phyloP scores from a whole-genome alignment of 345 rosid genomes.

The Gossypium arboreum region DNA sequence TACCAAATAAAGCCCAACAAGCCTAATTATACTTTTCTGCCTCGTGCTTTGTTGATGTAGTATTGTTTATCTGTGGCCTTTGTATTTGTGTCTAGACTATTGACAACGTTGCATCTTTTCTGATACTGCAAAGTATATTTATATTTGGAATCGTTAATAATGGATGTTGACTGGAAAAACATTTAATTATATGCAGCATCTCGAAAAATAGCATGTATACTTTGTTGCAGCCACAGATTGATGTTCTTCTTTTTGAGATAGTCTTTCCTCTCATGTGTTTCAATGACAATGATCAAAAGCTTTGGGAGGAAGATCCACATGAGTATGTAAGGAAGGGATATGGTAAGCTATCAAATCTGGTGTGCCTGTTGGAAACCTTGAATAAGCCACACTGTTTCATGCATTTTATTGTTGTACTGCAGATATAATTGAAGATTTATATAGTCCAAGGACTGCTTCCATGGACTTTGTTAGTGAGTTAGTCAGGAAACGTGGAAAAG shows the following conservation, averaged over 20 bases:
- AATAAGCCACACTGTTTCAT: conserved; percentile 16
- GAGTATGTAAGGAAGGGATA: conserved; percentile 99
- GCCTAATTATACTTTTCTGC: background rate
- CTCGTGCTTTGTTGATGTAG: background rate
- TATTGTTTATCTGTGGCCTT: background rate
- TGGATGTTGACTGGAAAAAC: background rate
- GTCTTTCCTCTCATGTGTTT: conserved; percentile 99
- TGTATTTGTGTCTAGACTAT: background rate
- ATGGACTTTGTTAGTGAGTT: conserved; percentile 98
- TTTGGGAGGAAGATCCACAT: conserved; percentile 99
- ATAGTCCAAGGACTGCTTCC: conserved; percentile 94
- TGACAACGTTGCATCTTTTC: background rate
- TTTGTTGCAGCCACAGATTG: conserved; percentile 79
- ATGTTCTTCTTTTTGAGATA: conserved; percentile 91
- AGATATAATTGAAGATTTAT: conserved; percentile 99
- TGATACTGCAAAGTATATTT: background rate
- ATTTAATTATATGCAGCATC: conserved; percentile 49
- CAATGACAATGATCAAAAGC: conserved; percentile 93
- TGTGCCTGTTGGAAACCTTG: background rate
- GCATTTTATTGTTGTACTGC: conserved; percentile 23
- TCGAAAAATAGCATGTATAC: conserved; percentile 77
- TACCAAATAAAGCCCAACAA: background rate
- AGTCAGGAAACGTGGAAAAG: conserved; percentile 92
- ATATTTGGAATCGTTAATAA: background rate
- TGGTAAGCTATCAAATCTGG: conserved; percentile 51